phyloP scores from a whole-genome alignment of 1,284 basidiomycete species.

The Rhodotorula sp. region DNA sequence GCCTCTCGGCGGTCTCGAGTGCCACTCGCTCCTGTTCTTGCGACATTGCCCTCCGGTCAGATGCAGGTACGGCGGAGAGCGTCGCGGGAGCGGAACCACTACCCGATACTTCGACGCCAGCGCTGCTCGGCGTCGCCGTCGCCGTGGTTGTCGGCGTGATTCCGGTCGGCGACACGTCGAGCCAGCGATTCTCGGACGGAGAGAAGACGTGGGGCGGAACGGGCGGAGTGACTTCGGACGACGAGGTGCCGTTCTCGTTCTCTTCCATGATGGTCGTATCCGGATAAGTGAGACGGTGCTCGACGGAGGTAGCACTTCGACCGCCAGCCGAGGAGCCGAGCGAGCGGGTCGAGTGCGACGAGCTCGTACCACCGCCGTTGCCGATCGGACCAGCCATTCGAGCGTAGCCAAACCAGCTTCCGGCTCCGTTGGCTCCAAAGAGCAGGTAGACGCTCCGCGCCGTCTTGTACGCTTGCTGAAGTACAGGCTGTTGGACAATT shows the following conservation, averaged over 20 bases:
- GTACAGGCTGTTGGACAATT: slow-evolving; percentile 41
- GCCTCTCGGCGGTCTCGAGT: slow-evolving; percentile 19
- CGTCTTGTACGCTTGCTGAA: slow-evolving; percentile 84
- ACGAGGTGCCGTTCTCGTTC: slow-evolving; percentile 40
- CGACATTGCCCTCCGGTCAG: slow-evolving; percentile 12
- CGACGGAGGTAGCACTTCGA: neutral
- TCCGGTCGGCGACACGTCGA: slow-evolving; percentile 10
- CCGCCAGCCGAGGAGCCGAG: slow-evolving; percentile 14
- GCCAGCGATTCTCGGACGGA: slow-evolving; percentile 19
- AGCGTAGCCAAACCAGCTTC: slow-evolving; percentile 52
- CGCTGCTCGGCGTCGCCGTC: neutral
- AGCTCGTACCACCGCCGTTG: slow-evolving; percentile 3
- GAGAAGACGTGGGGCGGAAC: slow-evolving; percentile 12
- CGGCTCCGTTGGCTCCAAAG: slow-evolving; percentile 87
- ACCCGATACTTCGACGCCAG: neutral
- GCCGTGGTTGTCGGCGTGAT: neutral
- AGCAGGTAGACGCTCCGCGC: slow-evolving; percentile 81
- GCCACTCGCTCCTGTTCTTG: slow-evolving; percentile 24
- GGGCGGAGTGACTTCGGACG: neutral
- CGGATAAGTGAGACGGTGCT: slow-evolving; percentile 37
- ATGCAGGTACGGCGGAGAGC: slow-evolving; percentile 6
- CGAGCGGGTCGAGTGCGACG: slow-evolving; percentile 22
- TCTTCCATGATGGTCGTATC: slow-evolving; percentile 46
- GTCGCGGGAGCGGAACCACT: slow-evolving; percentile 8
- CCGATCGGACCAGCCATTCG: slow-evolving; percentile 43